phyloP scores from a whole-genome alignment of 176 grass and related monocot species.

The Thinopyrum elongatum region DNA sequence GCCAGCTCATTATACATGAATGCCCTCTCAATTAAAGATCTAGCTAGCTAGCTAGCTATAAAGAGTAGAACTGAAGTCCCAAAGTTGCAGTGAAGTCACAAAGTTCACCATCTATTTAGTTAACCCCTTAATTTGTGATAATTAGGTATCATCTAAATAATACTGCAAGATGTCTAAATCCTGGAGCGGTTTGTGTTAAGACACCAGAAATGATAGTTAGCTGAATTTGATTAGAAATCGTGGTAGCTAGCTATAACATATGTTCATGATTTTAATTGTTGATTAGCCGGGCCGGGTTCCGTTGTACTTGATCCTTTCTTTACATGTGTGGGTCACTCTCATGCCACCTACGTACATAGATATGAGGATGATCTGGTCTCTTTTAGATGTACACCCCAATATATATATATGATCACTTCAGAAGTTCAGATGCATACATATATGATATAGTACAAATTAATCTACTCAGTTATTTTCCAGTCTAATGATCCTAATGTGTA shows the following conservation, averaged over 20 bases:
- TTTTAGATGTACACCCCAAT: no score
- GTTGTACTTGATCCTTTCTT: conserved; percentile 13
- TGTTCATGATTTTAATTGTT: conserved; percentile 20
- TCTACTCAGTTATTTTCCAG: not conserved
- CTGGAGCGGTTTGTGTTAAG: conserved; percentile 28
- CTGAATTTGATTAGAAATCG: not conserved
- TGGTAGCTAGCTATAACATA: not conserved
- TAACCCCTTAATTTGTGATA: not conserved
- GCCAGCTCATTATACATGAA: conserved; percentile 6
- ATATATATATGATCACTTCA: not conserved
- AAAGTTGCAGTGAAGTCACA: not conserved
- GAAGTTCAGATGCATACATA: not conserved
- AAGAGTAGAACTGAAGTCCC: not conserved
- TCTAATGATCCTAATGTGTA: not conserved
- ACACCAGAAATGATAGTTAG: conserved; percentile 4
- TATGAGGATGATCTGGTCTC: no score
- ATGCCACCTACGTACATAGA: conserved; percentile 17
- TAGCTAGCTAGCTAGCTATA: not conserved
- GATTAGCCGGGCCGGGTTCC: not conserved
- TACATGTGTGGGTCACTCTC: conserved; percentile 29
- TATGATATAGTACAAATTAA: not conserved
- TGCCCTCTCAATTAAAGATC: not conserved
- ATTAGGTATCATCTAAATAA: not conserved
- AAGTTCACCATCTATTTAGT: not conserved
- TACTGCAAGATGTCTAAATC: not conserved